Conservation (phyloP, 345 rosid species). For the Hibiscus tridactylites region DNA sequence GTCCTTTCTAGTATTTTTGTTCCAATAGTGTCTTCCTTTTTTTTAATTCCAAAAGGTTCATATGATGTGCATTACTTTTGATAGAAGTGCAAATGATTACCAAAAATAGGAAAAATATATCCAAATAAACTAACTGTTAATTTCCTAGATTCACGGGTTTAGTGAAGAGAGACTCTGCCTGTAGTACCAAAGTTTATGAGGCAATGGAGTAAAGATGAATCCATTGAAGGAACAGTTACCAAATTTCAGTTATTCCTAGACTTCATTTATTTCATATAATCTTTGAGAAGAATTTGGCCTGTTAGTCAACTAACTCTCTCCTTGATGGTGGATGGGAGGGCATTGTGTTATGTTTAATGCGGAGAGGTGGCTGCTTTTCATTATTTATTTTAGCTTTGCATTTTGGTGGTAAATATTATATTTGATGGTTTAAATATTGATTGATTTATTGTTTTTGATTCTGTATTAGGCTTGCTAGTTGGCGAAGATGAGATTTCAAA, state of each 20-base stretch:
- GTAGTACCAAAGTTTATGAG: background rate
- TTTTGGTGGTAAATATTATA: background rate
- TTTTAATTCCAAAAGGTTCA: background rate
- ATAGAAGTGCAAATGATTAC: background rate
- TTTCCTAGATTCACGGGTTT: background rate
- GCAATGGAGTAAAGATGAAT: background rate
- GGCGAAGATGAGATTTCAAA: constrained; percentile 6
- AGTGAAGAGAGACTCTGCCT: background rate
- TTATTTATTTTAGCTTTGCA: background rate
- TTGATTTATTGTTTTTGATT: constrained; percentile 1
- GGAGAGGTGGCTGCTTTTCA: background rate
- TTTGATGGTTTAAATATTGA: background rate
- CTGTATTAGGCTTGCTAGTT: constrained; percentile 13
- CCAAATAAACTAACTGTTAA: background rate
- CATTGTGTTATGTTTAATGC: background rate
- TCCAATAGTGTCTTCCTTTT: background rate
- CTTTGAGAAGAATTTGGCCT: background rate
- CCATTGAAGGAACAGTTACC: background rate
- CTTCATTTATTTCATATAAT: background rate
- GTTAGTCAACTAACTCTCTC: background rate
- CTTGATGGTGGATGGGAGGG: background rate
- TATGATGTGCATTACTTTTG: background rate
- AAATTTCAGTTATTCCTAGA: background rate
- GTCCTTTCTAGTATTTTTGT: background rate
- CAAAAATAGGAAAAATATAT: background rate